A percentile compares a stretch with the other conserved stretches of the same genome.
Conservation (phyloP, 2,329 filamentous ascomycete genomes). For the Ceratocystis albifundus region DNA sequence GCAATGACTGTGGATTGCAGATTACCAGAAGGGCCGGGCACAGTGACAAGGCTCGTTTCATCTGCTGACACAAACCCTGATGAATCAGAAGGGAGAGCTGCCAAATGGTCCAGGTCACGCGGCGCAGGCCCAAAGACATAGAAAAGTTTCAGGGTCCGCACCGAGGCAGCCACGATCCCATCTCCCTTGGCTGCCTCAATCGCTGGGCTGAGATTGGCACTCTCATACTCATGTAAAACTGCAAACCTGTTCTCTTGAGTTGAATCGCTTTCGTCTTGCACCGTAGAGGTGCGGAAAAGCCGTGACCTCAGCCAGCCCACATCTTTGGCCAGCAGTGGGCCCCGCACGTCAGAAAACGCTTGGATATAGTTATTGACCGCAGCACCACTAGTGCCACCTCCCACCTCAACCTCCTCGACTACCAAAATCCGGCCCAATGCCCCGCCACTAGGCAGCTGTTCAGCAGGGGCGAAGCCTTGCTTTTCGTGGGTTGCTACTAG, state of each 20-base stretch:
- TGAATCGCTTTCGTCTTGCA: conserved; percentile 40
- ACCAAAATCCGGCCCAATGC: conserved; percentile 51
- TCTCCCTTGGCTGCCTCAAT: conserved; percentile 52
- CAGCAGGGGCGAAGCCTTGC: conserved; percentile 46
- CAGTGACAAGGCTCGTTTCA: conserved; percentile 32
- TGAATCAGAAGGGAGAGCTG: conserved; percentile 36
- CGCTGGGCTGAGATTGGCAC: not conserved
- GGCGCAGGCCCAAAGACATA: conserved; percentile 70
- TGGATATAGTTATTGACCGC: conserved; percentile 60
- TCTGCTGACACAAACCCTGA: conserved; percentile 41
- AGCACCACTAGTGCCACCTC: conserved; percentile 33
- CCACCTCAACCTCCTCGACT: conserved; percentile 41
- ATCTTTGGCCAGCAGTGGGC: not conserved
- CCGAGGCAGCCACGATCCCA: conserved; percentile 45
- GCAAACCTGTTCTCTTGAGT: conserved; percentile 47
- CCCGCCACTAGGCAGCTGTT: conserved; percentile 48
- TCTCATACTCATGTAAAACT: conserved; percentile 59
- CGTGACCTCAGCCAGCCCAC: conserved; percentile 70
- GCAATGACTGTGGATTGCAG: conserved; percentile 53
- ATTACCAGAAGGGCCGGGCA: conserved; percentile 42
- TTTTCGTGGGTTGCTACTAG: conserved; percentile 46
- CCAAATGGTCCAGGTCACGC: conserved; percentile 51
- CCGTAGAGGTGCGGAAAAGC: conserved; percentile 51
- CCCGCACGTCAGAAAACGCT: conserved; percentile 31
- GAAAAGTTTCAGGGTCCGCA: conserved; percentile 58